These are phyloP conservation scores for Aspergillus viridinutans DNA, from an alignment of 2,329 filamentous ascomycete genomes.

Conservation along the genomic window DNA sequence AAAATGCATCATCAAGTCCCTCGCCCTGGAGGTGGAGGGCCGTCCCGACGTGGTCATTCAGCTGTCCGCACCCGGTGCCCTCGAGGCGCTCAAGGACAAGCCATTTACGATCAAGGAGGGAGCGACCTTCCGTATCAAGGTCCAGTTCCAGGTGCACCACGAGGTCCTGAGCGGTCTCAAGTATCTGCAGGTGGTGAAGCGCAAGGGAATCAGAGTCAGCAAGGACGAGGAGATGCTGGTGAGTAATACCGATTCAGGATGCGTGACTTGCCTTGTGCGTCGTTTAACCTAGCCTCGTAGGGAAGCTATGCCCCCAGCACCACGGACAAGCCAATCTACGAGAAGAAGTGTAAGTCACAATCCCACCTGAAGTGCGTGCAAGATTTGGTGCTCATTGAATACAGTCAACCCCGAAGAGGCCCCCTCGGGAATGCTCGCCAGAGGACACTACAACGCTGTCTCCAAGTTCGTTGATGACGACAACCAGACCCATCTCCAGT, in stretches of 20 bases:
- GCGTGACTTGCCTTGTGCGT: not conserved
- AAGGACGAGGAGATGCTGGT: slow-evolving; percentile 99
- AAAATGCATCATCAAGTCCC: slow-evolving; percentile 87
- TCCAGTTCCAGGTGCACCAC: slow-evolving; percentile 91
- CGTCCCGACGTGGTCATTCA: slow-evolving; percentile 85
- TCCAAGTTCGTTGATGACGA: slow-evolving; percentile 96
- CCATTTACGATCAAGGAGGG: slow-evolving; percentile 98
- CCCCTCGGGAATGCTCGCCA: slow-evolving; percentile 81
- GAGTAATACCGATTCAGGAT: slow-evolving; percentile 33
- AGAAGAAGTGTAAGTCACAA: slow-evolving; percentile 80
- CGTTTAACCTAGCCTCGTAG: slow-evolving; percentile 40
- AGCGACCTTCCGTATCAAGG: slow-evolving; percentile 89
- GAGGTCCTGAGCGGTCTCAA: slow-evolving; percentile 92
- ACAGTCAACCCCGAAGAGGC: slow-evolving; percentile 87
- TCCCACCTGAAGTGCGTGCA: not conserved
- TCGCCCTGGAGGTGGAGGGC: slow-evolving; percentile 81
- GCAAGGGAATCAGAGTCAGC: slow-evolving; percentile 78
- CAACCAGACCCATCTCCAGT: slow-evolving; percentile 81
- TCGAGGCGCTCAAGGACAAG: slow-evolving; percentile 76
- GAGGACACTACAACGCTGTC: slow-evolving; percentile 83
- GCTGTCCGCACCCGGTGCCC: slow-evolving; percentile 67
- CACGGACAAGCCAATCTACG: slow-evolving; percentile 76
- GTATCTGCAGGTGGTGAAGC: slow-evolving; percentile 91
- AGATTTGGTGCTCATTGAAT: not conserved
- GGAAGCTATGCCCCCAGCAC: slow-evolving; percentile 93